These are phyloP conservation scores for Rutstroemia sp. DNA, from an alignment of 2,329 filamentous ascomycete genomes.

Conservation along the genomic window DNA sequence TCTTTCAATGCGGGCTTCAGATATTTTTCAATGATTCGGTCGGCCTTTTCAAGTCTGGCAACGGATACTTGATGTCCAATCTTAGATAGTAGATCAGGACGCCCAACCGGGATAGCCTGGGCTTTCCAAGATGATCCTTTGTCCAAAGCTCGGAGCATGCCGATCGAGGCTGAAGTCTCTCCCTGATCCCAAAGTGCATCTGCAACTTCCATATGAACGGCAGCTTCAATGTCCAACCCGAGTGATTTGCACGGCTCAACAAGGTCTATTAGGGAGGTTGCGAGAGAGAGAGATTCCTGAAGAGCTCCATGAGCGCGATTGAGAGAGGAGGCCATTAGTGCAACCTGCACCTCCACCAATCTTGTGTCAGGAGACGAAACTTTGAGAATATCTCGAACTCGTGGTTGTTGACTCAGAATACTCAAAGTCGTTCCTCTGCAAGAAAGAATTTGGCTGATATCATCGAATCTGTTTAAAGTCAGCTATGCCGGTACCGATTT, in stretches of 20 bases:
- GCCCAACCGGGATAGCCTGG: conserved; percentile 65
- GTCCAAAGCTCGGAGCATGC: conserved; percentile 73
- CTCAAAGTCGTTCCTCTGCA: conserved; percentile 78
- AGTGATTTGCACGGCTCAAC: conserved; percentile 60
- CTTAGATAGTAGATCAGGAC: conserved; percentile 75
- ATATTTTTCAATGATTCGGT: conserved; percentile 81
- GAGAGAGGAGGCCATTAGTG: conserved; percentile 67
- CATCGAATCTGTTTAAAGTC: conserved; percentile 52
- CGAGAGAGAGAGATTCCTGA: conserved; percentile 81
- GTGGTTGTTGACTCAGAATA: conserved; percentile 63
- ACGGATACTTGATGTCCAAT: conserved; percentile 84
- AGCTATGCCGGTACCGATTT: background rate
- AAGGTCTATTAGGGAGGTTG: conserved; percentile 74
- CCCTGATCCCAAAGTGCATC: conserved; percentile 92
- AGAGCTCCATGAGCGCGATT: conserved; percentile 73
- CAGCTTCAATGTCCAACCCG: conserved; percentile 71
- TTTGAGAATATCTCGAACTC: conserved; percentile 52
- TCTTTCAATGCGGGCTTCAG: conserved; percentile 78
- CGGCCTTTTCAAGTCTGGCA: conserved; percentile 83
- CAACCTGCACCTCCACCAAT: conserved; percentile 66
- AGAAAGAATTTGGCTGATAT: conserved; percentile 73
- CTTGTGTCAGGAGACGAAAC: conserved; percentile 57
- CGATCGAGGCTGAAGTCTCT: conserved; percentile 81
- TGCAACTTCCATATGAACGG: conserved; percentile 74
- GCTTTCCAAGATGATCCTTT: conserved; percentile 52